Conservation (phyloP, 2,329 filamentous ascomycete genomes). For the Ophiostoma himal-ulmi region DNA sequence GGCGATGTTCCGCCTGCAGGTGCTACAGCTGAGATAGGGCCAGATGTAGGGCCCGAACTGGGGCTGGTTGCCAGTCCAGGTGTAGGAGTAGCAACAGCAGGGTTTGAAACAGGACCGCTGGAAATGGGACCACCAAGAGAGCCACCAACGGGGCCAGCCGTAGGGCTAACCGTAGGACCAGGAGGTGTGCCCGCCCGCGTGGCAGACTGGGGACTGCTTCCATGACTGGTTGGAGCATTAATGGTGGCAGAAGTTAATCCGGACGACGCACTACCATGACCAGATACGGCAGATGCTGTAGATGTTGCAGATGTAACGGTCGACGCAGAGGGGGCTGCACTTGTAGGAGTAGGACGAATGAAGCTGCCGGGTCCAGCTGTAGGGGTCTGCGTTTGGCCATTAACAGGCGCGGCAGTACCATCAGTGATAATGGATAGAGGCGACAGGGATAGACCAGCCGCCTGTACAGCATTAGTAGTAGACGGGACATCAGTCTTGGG, state of each 20-base stretch:
- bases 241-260: not conserved
- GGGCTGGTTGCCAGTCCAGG: not conserved
- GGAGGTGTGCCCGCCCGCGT: not conserved
- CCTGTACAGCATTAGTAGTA: not conserved
- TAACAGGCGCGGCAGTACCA: not conserved
- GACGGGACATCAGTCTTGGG: too few relatives aligned
- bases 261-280: not conserved
- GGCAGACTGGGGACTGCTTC: not conserved
- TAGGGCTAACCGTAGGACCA: not conserved
- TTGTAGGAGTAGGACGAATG: not conserved
- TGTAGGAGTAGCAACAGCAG: not conserved
- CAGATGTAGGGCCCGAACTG: not conserved
- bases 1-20: not conserved
- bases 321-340: not conserved
- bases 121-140: not conserved
- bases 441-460: slow-evolving; percentile 18
- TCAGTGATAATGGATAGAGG: slow-evolving; percentile 18
- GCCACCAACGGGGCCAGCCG: not conserved
- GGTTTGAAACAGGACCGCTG: not conserved
- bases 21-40: not conserved
- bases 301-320: not conserved
- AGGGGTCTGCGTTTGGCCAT: not conserved
- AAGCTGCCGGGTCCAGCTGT: not conserved
- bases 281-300: not conserved
- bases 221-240: not conserved